phyloP scores from a whole-genome alignment of 257 asterid species.

The Mentha longifolia region DNA sequence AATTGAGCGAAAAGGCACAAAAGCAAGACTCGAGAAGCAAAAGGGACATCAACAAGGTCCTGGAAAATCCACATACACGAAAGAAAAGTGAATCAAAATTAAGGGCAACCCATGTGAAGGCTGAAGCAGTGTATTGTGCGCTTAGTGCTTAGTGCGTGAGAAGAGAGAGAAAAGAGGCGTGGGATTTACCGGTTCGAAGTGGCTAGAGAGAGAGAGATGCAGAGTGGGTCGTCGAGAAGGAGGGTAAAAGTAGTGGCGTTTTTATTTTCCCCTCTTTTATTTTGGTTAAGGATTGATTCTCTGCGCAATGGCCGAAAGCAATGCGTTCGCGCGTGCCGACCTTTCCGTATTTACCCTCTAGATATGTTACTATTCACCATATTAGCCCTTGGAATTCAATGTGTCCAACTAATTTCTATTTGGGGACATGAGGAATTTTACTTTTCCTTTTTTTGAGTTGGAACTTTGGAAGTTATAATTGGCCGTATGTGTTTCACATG shows the following conservation, averaged over 20 bases:
- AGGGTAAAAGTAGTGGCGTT: slow-evolving; percentile 10
- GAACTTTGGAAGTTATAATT: too few relatives aligned
- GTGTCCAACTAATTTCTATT: not conserved
- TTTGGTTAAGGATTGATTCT: slow-evolving; percentile 25
- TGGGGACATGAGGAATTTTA: not conserved
- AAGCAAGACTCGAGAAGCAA: not conserved
- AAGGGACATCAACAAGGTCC: not conserved
- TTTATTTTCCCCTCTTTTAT: not conserved
- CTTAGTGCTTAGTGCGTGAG: not conserved
- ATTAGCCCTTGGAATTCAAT: not conserved
- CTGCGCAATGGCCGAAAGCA: slow-evolving; percentile 29
- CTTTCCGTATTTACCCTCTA: slow-evolving; percentile 19
- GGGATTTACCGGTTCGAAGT: slow-evolving; percentile 35
- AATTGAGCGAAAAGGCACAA: slow-evolving; percentile 16
- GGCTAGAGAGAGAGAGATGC: slow-evolving; percentile 24
- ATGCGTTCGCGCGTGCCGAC: not conserved
- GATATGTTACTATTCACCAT: not conserved
- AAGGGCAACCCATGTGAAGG: not conserved
- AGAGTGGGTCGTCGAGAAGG: slow-evolving; percentile 23
- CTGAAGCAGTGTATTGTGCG: not conserved
- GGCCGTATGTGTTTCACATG: too few relatives aligned
- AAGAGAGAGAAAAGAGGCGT: not conserved
- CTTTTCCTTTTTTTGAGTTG: too few relatives aligned
- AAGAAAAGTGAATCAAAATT: not conserved
- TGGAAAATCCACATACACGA: not conserved